Evolutionary conservation across 495 filamentous ascomycete species (phyloP), one percentile per base, ranked within the genome.

Genomic region (Penicillium samsonianum): DNA sequence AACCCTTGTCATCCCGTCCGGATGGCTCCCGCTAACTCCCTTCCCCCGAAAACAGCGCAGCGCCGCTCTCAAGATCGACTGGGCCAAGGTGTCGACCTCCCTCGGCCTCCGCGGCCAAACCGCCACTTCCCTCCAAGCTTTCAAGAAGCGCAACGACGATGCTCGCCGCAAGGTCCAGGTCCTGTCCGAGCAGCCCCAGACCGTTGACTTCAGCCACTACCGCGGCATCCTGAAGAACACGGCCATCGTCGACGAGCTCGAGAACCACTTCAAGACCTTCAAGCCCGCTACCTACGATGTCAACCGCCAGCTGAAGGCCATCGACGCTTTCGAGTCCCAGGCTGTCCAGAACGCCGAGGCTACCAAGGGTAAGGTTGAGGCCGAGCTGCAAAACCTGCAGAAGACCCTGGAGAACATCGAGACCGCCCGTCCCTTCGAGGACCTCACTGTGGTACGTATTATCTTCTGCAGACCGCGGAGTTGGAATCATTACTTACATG

Each of bases 101-200:
- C 91, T 99, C 68, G 93, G 94, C 68, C 90, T 99, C 75, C 90
- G 89, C 78, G 95, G 95, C 70, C 89, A 90, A 77, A 99, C 95
- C 62, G 91, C 88, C 57, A 76, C 87, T 62, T 87, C 92, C 52
- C 90, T 99, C 50, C 86, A 90, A 72, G 80, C 90, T 64, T 99
- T 99, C 88, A 99, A 99, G 83, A 93, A 96, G 86, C 94, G 95
- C 78, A 97, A 98, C 82, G 95, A 99, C 65, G 92, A 98, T 69
- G 92, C 90, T 71, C 93, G 94, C 79, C 92, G 95, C 78, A 92
- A 91, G 79, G 81, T 98, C 33, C 82, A 83, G 71, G 53, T 84
- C 42, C 90, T 98, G 41, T 83, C 82, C 46, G 88, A 94, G 69
- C 84, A 87, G 66, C 81, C 92, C 49, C 88, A 90, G 71, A 80